Conservation (phyloP, 352 stramenopile species). For the Phytophthora agathidicida region DNA sequence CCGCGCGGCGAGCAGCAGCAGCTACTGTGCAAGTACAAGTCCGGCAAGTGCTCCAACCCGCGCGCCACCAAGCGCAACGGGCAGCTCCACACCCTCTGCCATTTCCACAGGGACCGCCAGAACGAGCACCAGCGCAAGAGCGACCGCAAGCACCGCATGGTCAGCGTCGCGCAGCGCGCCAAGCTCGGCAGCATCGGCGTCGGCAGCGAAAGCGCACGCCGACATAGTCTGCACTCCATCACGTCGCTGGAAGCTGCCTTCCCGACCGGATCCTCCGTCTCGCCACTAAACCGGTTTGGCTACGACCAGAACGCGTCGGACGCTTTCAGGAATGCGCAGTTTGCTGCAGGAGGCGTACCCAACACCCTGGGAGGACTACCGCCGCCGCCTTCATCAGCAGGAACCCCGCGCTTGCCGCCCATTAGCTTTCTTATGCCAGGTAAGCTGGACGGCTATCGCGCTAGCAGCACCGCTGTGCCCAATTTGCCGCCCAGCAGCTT, state of each 20-base stretch:
- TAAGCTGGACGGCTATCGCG: slow-evolving; percentile 71
- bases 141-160: slow-evolving; percentile 87
- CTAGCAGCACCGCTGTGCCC: slow-evolving; percentile 42
- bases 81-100: slow-evolving; percentile 83
- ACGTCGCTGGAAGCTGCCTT: slow-evolving; percentile 48
- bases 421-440: slow-evolving; percentile 80
- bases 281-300: slow-evolving; percentile 33
- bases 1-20: slow-evolving; percentile 41
- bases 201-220: slow-evolving; percentile 36
- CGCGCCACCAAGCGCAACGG: slow-evolving; percentile 87
- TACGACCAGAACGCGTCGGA: slow-evolving; percentile 45
- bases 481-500: slow-evolving; percentile 58
- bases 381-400: slow-evolving; percentile 14
- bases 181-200: slow-evolving; percentile 75
- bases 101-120: slow-evolving; percentile 84
- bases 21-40: slow-evolving; percentile 89
- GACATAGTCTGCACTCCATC: slow-evolving; percentile 50
- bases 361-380: slow-evolving; percentile 17
- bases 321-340: slow-evolving; percentile 41
- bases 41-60: slow-evolving; percentile 82
- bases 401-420: slow-evolving; percentile 56
- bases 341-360: slow-evolving; percentile 14
- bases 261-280: slow-evolving; percentile 32
- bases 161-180: slow-evolving; percentile 71
- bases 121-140: slow-evolving; percentile 90